A percentile compares a stretch with the other conserved stretches of the same genome.
Evolutionary conservation across 2,329 filamentous ascomycete genomes (phyloP).

Genomic region (Fusarium keratoplasticum): DNA sequence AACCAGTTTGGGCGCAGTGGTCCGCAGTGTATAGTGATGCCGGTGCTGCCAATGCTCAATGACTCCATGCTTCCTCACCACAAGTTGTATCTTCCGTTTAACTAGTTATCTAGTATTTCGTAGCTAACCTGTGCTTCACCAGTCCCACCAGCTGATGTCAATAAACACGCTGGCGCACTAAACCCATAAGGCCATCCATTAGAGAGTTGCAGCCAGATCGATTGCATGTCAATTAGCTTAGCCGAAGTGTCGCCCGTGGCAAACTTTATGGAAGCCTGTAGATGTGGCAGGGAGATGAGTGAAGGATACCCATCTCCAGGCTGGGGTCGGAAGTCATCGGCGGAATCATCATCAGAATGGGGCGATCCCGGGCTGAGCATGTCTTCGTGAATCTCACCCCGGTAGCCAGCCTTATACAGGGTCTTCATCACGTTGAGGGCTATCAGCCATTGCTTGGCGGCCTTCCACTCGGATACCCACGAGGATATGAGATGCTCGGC

Average conservation of each 20-base stretch:
- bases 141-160: not conserved
- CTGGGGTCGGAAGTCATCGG: constrained; percentile 9
- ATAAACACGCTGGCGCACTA: not conserved
- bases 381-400: constrained; percentile 8
- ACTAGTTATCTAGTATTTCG: not conserved
- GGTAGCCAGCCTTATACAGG: constrained; percentile 31
- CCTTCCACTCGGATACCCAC: not conserved
- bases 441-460: constrained; percentile 25
- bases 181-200: not conserved
- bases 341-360: constrained; percentile 3
- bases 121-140: not conserved
- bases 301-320: constrained; percentile 14
- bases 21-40: too few relatives aligned
- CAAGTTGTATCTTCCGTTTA: not conserved
- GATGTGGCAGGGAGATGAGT: not conserved
- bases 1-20: too few relatives aligned
- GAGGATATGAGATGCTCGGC: not conserved
- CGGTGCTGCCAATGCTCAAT: not conserved
- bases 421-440: constrained; percentile 38
- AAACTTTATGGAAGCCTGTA: not conserved
- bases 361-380: constrained; percentile 3
- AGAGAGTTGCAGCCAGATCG: not conserved
- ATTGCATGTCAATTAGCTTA: not conserved
- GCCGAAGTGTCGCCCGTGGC: not conserved
- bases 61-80: not conserved